phyloP scores from a whole-genome alignment of 768 basidiomycete species.

The Tephrocybe sp. region DNA sequence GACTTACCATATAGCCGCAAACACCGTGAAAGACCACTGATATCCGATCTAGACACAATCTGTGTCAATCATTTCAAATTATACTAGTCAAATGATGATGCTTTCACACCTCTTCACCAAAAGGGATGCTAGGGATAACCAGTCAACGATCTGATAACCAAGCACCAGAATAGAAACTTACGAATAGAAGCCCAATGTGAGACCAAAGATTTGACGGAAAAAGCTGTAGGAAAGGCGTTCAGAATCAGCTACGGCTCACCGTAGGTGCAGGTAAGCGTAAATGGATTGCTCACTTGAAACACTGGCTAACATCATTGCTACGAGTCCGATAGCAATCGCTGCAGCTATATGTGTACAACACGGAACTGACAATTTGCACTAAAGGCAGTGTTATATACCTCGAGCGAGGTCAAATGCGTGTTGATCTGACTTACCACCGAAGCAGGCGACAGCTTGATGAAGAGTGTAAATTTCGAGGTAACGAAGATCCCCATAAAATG shows the following conservation, averaged over 20 bases:
- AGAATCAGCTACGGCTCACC: background rate
- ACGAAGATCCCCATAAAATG: background rate
- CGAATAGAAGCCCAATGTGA: slow-evolving; percentile 38
- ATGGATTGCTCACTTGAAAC: slow-evolving; percentile 32
- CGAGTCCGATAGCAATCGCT: slow-evolving; percentile 34
- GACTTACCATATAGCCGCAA: slow-evolving; percentile 31
- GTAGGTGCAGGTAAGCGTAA: background rate
- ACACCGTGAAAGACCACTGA: slow-evolving; percentile 35
- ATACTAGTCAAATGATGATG: background rate
- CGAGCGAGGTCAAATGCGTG: background rate
- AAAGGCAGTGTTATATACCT: background rate
- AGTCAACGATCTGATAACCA: background rate
- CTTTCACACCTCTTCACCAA: slow-evolving; percentile 31
- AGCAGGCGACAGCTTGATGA: slow-evolving; percentile 30
- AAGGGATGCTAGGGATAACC: slow-evolving; percentile 26
- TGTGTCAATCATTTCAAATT: background rate
- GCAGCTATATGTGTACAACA: slow-evolving; percentile 35
- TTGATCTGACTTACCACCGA: slow-evolving; percentile 27
- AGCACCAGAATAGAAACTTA: slow-evolving; percentile 10
- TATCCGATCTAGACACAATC: slow-evolving; percentile 27
- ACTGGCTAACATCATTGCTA: slow-evolving; percentile 36
- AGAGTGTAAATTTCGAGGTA: background rate
- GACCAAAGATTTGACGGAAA: slow-evolving; percentile 34
- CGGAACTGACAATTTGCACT: slow-evolving; percentile 36
- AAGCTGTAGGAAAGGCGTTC: slow-evolving; percentile 19